A percentile compares a stretch with the other conserved stretches of the same genome.
phyloP scores from a whole-genome alignment of 805 yeast genomes.

The Starmerella powellii region DNA sequence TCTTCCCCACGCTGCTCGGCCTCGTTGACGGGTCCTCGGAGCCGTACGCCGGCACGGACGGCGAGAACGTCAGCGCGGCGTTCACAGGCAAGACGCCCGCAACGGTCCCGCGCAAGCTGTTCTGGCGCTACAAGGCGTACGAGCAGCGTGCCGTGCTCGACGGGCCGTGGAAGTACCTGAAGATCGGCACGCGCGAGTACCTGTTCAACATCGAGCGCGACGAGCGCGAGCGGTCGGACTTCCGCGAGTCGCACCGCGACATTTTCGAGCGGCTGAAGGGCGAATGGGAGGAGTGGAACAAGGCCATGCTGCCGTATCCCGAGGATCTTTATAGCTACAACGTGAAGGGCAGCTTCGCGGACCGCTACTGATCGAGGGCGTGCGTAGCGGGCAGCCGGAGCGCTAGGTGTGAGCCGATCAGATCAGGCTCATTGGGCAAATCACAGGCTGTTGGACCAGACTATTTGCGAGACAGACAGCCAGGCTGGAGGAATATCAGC shows the following conservation, averaged over 20 bases:
- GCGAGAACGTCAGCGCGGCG: slow-evolving; percentile 31
- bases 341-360: slow-evolving; percentile 2
- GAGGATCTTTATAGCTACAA: neutral
- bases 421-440: too few species aligned
- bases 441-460: too few species aligned
- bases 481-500: too few species aligned
- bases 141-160: slow-evolving; percentile 20
- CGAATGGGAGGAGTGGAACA: slow-evolving; percentile 37
- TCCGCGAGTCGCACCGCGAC: slow-evolving; percentile 31
- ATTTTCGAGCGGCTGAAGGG: slow-evolving; percentile 34
- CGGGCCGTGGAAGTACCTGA: slow-evolving; percentile 20
- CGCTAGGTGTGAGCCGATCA: too few species aligned
- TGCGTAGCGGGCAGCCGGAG: too few species aligned
- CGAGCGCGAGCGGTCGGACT: slow-evolving; percentile 42
- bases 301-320: slow-evolving; percentile 16
- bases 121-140: slow-evolving; percentile 21
- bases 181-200: slow-evolving; percentile 18
- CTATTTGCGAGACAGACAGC: too few species aligned
- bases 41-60: slow-evolving; percentile 41
- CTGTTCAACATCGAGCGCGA: slow-evolving; percentile 30
- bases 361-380: slow-evolving; percentile 1
- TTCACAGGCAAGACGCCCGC: slow-evolving; percentile 28
- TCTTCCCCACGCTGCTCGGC: slow-evolving; percentile 44
- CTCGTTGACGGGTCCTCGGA: slow-evolving; percentile 30
- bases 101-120: slow-evolving; percentile 17